Evolutionary conservation across 2,329 filamentous ascomycete species (phyloP), one percentile per base, ranked within the genome.

Genomic region (Stagonosporopsis chrysanthemi): DNA sequence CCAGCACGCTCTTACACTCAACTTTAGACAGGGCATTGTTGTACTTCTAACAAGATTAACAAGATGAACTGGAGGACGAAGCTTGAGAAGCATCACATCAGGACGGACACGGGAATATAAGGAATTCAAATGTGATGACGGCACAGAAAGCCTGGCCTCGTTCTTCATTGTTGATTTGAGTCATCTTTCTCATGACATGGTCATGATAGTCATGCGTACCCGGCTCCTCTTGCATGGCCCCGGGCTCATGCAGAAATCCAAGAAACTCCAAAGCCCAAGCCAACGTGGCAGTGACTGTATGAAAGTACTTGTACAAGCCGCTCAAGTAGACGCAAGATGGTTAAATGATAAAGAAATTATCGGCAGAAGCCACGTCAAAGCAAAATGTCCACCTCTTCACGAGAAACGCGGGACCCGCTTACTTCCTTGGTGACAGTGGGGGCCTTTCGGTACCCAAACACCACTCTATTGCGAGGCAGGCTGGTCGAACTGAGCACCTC

Each of bases 401-500:
- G 3, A 4, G 17, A 19, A 14, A 19, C 12, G n/a, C 23, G 9
- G 1, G 3, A 38, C 19, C 23, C n/a, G 28, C 24, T 19, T 8
- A 9, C 15, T 11, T 17, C 22, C 9, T 40, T 15, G 17, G 4
- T 23, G 38, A 23, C 19, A 40, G 38, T 14, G 12, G 9, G 19
- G 12, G 4, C 12, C 11, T 31, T 31, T 31, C 29, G 15, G 15
- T 33, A 29, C 14, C 31, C 14, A 14, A 33, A 33, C 29, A 31
- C n/a, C 53, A 28, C n/a, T 55, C 39, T 45, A 51, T 52, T 71
- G 70, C 19, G 62, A 55, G n/a, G 62, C 60, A 41, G 67, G 60
- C 45, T 68, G 66, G 31, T 68, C 67, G 42, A 67, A 65, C 42
- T 63, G 63, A n/a, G 62, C 65, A 47, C 69, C 70, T 35, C 70